Evolutionary conservation across 106 monocot genomes (phyloP).

Genomic region (Dendrobium nobile): DNA sequence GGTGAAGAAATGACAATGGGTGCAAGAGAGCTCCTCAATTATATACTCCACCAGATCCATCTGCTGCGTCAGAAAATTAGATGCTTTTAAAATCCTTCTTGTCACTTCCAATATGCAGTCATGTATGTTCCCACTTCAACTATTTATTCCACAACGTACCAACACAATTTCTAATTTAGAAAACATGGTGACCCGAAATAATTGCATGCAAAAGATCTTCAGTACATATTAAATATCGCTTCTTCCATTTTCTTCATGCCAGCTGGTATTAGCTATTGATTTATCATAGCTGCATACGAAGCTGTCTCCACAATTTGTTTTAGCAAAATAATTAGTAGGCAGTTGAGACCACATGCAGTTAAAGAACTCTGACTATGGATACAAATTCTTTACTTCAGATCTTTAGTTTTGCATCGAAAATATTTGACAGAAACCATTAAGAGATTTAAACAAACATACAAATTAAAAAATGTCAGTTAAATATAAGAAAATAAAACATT

Average conservation of each 20-base stretch:
- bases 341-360: neutral
- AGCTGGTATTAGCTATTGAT: slow-evolving; percentile 70
- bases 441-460: neutral
- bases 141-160: slow-evolving; percentile 90
- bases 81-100: slow-evolving; percentile 20
- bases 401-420: neutral
- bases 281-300: slow-evolving; percentile 64
- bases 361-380: neutral
- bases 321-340: neutral
- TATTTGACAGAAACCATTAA: neutral
- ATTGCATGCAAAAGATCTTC: neutral
- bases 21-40: neutral
- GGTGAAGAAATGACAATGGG: neutral
- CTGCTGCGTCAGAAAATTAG: neutral
- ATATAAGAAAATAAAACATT: too few relatives aligned
- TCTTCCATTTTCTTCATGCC: slow-evolving; percentile 85
- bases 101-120: slow-evolving; percentile 63
- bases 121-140: slow-evolving; percentile 91
- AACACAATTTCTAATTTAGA: neutral
- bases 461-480: neutral
- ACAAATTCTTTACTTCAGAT: too few relatives aligned
- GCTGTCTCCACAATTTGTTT: neutral
- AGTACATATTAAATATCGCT: slow-evolving; percentile 27
- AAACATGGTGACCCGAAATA: slow-evolving; percentile 12
- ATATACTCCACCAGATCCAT: neutral